Percentiles rank a stretch among this genome's conserved stretches.
Evolutionary conservation across 2,329 filamentous ascomycete genomes (phyloP).

Genomic region (Alternaria atra): DNA sequence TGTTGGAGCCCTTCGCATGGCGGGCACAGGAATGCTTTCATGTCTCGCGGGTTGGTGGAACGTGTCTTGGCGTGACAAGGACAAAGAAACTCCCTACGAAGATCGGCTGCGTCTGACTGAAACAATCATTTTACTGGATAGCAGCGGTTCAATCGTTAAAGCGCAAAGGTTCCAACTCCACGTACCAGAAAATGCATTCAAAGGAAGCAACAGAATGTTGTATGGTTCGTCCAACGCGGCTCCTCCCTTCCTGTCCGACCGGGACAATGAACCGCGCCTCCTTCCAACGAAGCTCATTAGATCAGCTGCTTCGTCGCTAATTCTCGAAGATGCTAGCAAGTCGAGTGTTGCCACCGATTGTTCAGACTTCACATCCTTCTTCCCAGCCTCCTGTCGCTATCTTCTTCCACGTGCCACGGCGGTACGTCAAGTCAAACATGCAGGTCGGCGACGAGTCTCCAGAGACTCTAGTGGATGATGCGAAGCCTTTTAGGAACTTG

Average conservation of each 20-base stretch:
- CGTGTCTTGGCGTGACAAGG: conserved; percentile 41
- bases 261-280: conserved; percentile 47
- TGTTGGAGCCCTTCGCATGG: conserved; percentile 49
- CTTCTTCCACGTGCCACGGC: conserved; percentile 47
- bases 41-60: conserved; percentile 44
- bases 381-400: conserved; percentile 39
- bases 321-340: conserved; percentile 45
- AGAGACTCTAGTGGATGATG: conserved; percentile 30
- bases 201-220: conserved; percentile 39
- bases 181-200: conserved; percentile 44
- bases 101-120: conserved; percentile 43
- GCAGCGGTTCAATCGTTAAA: conserved; percentile 33
- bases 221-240: conserved; percentile 33
- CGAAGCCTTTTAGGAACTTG: conserved; percentile 30
- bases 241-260: conserved; percentile 35
- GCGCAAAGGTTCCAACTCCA: conserved; percentile 25
- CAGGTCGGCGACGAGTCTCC: conserved; percentile 30
- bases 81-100: conserved; percentile 50
- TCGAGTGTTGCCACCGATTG: conserved; percentile 46
- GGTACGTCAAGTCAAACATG: conserved; percentile 48
- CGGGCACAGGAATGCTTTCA: conserved; percentile 39
- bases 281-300: conserved; percentile 43
- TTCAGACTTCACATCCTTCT: conserved; percentile 29
- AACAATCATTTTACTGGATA: conserved; percentile 49
- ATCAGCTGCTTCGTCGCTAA: conserved; percentile 33